These are phyloP conservation scores for Neoarthrinium moseri DNA, from an alignment of 2,329 filamentous ascomycete genomes.

Conservation along the genomic window DNA sequence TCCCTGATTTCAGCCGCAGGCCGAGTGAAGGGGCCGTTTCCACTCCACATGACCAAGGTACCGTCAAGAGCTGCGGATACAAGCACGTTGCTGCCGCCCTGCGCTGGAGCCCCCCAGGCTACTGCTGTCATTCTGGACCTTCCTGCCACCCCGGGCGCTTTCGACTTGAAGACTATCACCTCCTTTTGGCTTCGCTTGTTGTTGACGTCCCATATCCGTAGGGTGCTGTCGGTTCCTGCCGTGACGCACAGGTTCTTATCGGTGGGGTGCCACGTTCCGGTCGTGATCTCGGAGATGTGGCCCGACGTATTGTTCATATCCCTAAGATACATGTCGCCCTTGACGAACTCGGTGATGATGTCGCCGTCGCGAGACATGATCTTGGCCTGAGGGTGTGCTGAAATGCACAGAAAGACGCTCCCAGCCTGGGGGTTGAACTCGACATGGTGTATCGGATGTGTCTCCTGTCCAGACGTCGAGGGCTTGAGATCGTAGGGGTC, in stretches of 20 bases:
- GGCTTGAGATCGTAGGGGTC: conserved; percentile 80
- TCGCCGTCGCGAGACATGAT: conserved; percentile 89
- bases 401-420: conserved; percentile 78
- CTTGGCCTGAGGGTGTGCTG: conserved; percentile 86
- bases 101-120: conserved; percentile 74
- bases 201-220: conserved; percentile 97
- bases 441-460: conserved; percentile 83
- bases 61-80: conserved; percentile 85
- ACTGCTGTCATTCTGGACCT: conserved; percentile 93
- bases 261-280: conserved; percentile 86
- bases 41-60: conserved; percentile 86
- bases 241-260: conserved; percentile 85
- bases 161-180: conserved; percentile 94
- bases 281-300: conserved; percentile 88
- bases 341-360: conserved; percentile 81
- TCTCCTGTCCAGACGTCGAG: conserved; percentile 69
- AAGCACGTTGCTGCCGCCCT: conserved; percentile 77
- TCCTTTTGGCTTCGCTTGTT: conserved; percentile 87
- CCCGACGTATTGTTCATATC: conserved; percentile 99
- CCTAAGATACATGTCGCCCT: conserved; percentile 96
- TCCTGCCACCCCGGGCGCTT: conserved; percentile 81
- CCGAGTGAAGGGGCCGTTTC: conserved; percentile 80
- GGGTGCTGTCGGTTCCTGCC: conserved; percentile 89
- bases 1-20: conserved; percentile 81
- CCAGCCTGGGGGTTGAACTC: conserved; percentile 84